Conservation (phyloP, 129 eudicot genomes). For the Arctium minus region DNA sequence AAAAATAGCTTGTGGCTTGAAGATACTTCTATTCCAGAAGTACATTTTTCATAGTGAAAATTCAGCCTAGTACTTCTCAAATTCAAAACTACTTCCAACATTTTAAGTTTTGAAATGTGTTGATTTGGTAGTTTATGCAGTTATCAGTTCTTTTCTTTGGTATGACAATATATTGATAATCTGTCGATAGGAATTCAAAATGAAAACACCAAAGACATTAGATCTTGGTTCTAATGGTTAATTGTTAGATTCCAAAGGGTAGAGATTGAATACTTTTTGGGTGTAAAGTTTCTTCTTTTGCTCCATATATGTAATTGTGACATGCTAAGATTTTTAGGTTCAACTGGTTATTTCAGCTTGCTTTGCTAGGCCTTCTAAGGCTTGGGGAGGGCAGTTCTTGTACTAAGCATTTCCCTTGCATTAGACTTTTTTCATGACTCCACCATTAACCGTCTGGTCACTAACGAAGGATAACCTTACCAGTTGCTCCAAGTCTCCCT, state of each 20-base stretch:
- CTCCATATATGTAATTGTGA: no score
- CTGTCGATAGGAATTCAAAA: background rate
- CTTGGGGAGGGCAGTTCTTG: background rate
- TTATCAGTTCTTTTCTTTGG: background rate
- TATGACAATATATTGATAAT: no score
- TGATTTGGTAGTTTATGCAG: background rate
- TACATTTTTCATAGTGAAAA: background rate
- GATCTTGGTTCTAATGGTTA: background rate
- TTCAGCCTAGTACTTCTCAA: no score
- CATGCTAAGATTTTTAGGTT: no score
- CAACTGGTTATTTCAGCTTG: no score
- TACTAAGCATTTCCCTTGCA: background rate
- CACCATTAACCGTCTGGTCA: background rate
- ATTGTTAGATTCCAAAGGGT: background rate
- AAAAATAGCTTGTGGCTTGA: background rate
- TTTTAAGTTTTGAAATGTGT: background rate
- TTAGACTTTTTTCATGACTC: background rate
- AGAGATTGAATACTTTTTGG: no score
- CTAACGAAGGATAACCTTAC: background rate
- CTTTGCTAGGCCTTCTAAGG: background rate
- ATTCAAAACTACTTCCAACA: background rate
- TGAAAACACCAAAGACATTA: background rate
- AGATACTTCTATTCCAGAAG: background rate
- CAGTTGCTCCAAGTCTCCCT: background rate
- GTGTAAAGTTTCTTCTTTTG: no score